Percentiles rank a stretch among this genome's conserved stretches.
phyloP scores from a whole-genome alignment of 768 basidiomycete species.

The Serendipita sp. region DNA sequence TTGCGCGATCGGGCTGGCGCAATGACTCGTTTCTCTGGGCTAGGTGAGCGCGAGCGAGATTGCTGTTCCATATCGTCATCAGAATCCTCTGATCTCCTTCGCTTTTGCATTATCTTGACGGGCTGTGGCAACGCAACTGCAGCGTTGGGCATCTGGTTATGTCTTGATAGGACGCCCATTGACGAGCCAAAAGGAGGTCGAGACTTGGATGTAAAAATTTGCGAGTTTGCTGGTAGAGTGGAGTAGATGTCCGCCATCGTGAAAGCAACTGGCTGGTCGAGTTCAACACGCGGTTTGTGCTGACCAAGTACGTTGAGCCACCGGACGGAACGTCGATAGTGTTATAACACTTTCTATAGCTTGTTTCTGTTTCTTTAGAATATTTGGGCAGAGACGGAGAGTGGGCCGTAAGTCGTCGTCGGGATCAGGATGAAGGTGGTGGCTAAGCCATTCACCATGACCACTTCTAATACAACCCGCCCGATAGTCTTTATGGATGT shows the following conservation, averaged over 20 bases:
- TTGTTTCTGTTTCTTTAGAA: background rate
- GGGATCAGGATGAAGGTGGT: background rate
- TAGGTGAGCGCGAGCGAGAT: background rate
- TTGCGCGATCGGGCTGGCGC: background rate
- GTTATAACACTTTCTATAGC: background rate
- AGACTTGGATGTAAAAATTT: slow-evolving; percentile 1
- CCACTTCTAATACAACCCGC: slow-evolving; percentile 22
- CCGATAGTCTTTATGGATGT: slow-evolving; percentile 97
- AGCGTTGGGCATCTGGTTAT: background rate
- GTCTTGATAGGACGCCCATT: background rate
- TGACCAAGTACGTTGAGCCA: background rate
- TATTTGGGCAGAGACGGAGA: background rate
- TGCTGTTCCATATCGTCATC: slow-evolving; percentile 1
- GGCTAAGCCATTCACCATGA: background rate
- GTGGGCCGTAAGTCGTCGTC: background rate
- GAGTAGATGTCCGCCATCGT: slow-evolving; percentile 4
- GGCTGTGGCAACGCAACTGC: background rate
- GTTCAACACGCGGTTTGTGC: background rate
- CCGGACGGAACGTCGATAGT: too few species aligned
- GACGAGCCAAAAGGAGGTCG: background rate
- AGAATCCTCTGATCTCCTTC: background rate
- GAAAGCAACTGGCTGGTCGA: background rate
- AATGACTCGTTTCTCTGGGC: background rate
- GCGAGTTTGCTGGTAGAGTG: background rate
- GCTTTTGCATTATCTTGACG: background rate